Percentiles rank a stretch among this genome's conserved stretches.
phyloP scores from a whole-genome alignment of 2,329 filamentous ascomycete genomes.

The Nigrospora osmanthi region DNA sequence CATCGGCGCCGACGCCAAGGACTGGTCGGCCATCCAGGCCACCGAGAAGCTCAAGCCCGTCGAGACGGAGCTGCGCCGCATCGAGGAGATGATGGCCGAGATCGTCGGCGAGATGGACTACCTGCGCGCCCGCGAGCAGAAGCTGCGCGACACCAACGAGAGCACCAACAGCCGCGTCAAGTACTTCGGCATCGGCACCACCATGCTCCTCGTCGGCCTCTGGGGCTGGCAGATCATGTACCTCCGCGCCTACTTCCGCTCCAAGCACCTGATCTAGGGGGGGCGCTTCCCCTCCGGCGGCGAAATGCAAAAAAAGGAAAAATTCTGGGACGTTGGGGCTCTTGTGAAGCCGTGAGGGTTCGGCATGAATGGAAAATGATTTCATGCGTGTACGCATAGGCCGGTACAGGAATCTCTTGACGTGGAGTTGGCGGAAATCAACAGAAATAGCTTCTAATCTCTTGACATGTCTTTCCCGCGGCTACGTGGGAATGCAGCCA shows the following conservation, averaged over 20 bases:
- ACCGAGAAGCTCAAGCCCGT: conserved; percentile 97
- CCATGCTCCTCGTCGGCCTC: conserved; percentile 79
- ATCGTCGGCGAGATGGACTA: conserved; percentile 96
- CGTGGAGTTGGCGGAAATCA: no score
- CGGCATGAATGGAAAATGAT: no score
- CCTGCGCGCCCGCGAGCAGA: conserved; percentile 81
- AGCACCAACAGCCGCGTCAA: conserved; percentile 98
- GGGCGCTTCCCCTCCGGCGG: no score
- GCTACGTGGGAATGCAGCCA: no score
- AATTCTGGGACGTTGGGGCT: background rate
- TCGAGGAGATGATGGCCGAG: conserved; percentile 85
- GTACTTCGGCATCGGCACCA: conserved; percentile 94
- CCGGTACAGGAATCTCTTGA: no score
- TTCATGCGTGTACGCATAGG: no score
- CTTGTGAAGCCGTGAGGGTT: background rate
- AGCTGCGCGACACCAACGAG: conserved; percentile 96
- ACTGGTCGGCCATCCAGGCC: conserved; percentile 94
- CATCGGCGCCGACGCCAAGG: conserved; percentile 93
- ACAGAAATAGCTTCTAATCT: no score
- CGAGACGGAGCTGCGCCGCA: conserved; percentile 85
- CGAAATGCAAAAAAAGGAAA: background rate
- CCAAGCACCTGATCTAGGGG: conserved; percentile 26
- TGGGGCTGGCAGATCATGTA: conserved; percentile 98
- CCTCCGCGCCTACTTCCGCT: conserved; percentile 93
- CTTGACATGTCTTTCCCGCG: no score